phyloP scores from a whole-genome alignment of 108 stramenopile species.

The Stephanodiscus triporus region DNA sequence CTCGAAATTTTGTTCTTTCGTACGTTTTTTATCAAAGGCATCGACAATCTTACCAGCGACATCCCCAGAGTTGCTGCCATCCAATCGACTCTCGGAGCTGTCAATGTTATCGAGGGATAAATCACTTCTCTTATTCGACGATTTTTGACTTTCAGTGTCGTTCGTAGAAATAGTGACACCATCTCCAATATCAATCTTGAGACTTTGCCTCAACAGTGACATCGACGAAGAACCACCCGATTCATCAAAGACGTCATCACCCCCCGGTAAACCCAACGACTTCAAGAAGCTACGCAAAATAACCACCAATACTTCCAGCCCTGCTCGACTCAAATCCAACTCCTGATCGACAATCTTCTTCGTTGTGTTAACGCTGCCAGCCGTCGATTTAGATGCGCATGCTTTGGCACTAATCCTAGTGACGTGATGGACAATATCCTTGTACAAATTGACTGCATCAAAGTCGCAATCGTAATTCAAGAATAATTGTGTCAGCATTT shows the following conservation, averaged over 20 bases:
- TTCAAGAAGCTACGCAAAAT: conserved; percentile 73
- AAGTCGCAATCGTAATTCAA: conserved; percentile 99
- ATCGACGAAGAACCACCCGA: conserved; percentile 67
- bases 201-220: conserved; percentile 43
- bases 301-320: conserved; percentile 78
- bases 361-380: conserved; percentile 6
- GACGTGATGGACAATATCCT: conserved; percentile 91
- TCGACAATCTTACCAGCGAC: conserved; percentile 65
- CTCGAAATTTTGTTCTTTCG: conserved; percentile 87
- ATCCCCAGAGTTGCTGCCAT: background rate
- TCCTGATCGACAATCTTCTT: conserved; percentile 74
- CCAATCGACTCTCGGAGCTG: conserved; percentile 9
- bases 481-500: conserved; percentile 92
- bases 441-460: conserved; percentile 90
- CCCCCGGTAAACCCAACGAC: conserved; percentile 66
- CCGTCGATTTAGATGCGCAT: conserved; percentile 27
- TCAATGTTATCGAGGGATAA: conserved; percentile 26
- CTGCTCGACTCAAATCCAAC: conserved; percentile 70
- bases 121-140: conserved; percentile 8
- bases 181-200: conserved; percentile 58
- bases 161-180: conserved; percentile 1
- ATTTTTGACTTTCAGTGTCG: conserved; percentile 4
- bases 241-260: conserved; percentile 52
- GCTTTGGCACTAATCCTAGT: conserved; percentile 70
- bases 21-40: conserved; percentile 85